Evolutionary conservation across 306 rosid species (phyloP), one percentile per base, ranked within the genome.

Genomic region (Acacia melanoxylon): DNA sequence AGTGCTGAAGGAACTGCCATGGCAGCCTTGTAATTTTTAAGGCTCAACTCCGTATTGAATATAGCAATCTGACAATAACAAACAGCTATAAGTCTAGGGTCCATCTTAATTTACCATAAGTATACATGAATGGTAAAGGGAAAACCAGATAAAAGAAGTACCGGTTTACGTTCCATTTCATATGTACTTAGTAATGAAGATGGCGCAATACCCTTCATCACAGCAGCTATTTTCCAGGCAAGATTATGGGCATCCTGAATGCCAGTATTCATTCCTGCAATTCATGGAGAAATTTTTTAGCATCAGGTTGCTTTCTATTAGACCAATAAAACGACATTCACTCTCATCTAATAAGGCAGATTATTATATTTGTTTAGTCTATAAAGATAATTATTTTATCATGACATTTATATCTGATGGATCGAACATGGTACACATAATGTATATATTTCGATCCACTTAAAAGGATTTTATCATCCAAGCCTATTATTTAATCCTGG

Each of bases 211-310:
- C 94, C 96, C 90, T 88, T 89, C 24, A 91, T 85, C 75, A 92
- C 87, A 29, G 89, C 89, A 84, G 98, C 97, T 82, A 95, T 81
- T 90, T 95, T 95, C 99, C 99, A 95, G 83, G 98, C 96, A 87
- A 95, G 97, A 89, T 93, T 95, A 87, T 92, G 96, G 74, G 91
- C 93, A 88, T 93, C 98, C 91, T 92, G 98, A 86, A 95, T 92
- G 84, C 99, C 99, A 72, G 98, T 93, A 89, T 95, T 95, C 99
- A 95, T 95, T 86, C 99, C 99, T 95, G 91, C 82, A 84, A 82
- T 68, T 84, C 78, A 76, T 37, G 9, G 46, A 66, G 58, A 46
- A 14, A 83, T 75, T 35, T 59, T 58, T 40, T 41, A 67, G 70
- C 51, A 79, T 71, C 75, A 67, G 52, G 72, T 52, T 70, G 51